phyloP scores from a whole-genome alignment of 805 yeast species.

The Teunomyces pallodes region DNA sequence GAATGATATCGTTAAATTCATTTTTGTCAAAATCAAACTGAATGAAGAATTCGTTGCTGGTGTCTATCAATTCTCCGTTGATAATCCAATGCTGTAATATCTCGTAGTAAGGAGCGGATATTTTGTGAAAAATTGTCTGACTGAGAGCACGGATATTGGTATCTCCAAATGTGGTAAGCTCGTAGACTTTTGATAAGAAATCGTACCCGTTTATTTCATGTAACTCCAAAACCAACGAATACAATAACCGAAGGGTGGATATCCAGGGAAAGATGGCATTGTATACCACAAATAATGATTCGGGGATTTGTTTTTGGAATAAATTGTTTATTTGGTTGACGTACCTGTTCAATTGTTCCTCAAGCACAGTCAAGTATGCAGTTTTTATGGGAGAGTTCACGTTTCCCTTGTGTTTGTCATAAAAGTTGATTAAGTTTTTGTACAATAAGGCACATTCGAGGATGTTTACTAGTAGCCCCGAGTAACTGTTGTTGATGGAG shows the following conservation, averaged over 20 bases:
- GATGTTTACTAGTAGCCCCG: slow-evolving; percentile 53
- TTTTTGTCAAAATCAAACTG: slow-evolving; percentile 26
- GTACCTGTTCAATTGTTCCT: slow-evolving; percentile 35
- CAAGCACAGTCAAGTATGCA: slow-evolving; percentile 55
- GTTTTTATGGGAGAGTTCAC: slow-evolving; percentile 54
- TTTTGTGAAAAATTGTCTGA: slow-evolving; percentile 39
- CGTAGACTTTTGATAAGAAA: slow-evolving; percentile 51
- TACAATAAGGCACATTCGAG: slow-evolving; percentile 75
- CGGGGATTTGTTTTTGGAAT: slow-evolving; percentile 23
- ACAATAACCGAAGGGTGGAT: slow-evolving; percentile 55
- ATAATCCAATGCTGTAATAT: slow-evolving; percentile 65
- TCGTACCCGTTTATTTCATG: slow-evolving; percentile 42
- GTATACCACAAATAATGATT: slow-evolving; percentile 34
- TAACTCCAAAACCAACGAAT: slow-evolving; percentile 39
- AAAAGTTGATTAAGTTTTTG: slow-evolving; percentile 37
- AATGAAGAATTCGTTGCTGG: slow-evolving; percentile 62
- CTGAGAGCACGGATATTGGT: slow-evolving; percentile 44
- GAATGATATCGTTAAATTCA: slow-evolving; percentile 35
- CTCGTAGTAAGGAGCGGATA: slow-evolving; percentile 59
- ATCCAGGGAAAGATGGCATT: slow-evolving; percentile 49
- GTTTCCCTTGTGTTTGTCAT: slow-evolving; percentile 25
- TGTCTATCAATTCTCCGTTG: slow-evolving; percentile 59
- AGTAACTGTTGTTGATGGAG: slow-evolving; percentile 52
- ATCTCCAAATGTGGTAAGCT: slow-evolving; percentile 65
- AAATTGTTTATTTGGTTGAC: slow-evolving; percentile 33